Evolutionary conservation across 768 basidiomycete genomes (phyloP), one percentile per base, ranked within the genome.

Genomic region (Leccinum arenicola): DNA sequence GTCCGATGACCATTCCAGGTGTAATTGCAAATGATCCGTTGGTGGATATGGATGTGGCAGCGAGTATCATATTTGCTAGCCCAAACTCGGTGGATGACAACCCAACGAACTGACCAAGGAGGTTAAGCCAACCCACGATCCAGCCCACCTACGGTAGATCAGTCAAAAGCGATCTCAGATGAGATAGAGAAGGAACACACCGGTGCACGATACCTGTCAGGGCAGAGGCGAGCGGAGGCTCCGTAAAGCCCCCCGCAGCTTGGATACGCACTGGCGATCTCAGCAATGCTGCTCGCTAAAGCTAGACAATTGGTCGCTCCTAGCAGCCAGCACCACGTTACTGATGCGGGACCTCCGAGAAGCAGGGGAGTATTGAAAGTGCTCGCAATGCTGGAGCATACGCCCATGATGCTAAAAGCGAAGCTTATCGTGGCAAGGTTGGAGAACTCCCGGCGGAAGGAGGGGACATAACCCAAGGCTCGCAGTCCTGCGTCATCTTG

Each of bases 151-250:
- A 45, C 47, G 33, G 45, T 53, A 14, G 55, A 21, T 58, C 17
- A 15, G 50, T 54, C 36, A 21, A 23, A 17, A 25, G 21, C 4
- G 15, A 56, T 29, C 15, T n/a, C 47, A 7, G 48, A 56, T 1
- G 36, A 59, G 27, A 36, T 19, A 17, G 19, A 50, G 31, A 62
- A 35, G 6, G 17, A 25, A 66, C 74, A 33, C 66, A 86, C 88
- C 68, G 76, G 82, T 40, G 89, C 84, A 54, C 89, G 83, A 66
- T 88, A 80, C 57, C 71, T 80, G 62, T 76, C 80, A 0, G 89
- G 89, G 6, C 84, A 84, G 9, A 90, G 75, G 66, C 85, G 84
- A n/a, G 88, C 88, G 27, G 89, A 90, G 3, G 89, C 89, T n/a
- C 88, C 89, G 64, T 91, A 91, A 3, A 70, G 52, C 9, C 64